Percentiles rank a stretch among this genome's conserved stretches.
phyloP scores from a whole-genome alignment of 768 basidiomycete species.

The Boletus reticuloceps region DNA sequence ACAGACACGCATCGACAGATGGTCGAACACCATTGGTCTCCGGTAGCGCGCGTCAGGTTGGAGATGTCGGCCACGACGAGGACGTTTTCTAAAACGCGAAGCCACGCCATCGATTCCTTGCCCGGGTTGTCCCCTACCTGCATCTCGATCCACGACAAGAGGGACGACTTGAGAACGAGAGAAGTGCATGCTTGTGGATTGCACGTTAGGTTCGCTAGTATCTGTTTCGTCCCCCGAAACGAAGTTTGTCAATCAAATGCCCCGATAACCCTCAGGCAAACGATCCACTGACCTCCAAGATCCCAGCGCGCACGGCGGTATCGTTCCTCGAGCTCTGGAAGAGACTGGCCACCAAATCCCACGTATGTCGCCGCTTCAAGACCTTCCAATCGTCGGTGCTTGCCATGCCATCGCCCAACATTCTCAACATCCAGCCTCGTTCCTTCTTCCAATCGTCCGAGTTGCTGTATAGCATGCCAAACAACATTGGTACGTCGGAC shows the following conservation, averaged over 20 bases:
- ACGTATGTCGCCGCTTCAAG: slow-evolving; percentile 77
- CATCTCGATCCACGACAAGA: slow-evolving; percentile 83
- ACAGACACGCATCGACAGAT: slow-evolving; percentile 50
- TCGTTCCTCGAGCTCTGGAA: slow-evolving; percentile 69
- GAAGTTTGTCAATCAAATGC: not conserved
- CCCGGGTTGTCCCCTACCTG: slow-evolving; percentile 40
- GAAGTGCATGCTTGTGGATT: slow-evolving; percentile 67
- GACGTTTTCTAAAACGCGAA: slow-evolving; percentile 64
- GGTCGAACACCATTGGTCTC: slow-evolving; percentile 58
- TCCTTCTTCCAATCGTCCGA: slow-evolving; percentile 83
- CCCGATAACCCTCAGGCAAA: not conserved
- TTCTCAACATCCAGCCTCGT: slow-evolving; percentile 83
- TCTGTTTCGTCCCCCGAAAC: slow-evolving; percentile 35
- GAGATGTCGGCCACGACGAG: slow-evolving; percentile 44
- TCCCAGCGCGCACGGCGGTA: slow-evolving; percentile 46
- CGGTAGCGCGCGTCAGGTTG: slow-evolving; percentile 54
- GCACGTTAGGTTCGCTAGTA: slow-evolving; percentile 72
- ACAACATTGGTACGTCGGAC: slow-evolving; percentile 88
- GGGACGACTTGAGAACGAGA: slow-evolving; percentile 65
- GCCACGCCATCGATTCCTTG: slow-evolving; percentile 57
- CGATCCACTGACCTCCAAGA: slow-evolving; percentile 58
- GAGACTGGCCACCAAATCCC: slow-evolving; percentile 82
- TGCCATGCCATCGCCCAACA: slow-evolving; percentile 78
- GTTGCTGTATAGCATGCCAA: slow-evolving; percentile 79
- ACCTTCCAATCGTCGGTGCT: slow-evolving; percentile 78